Percentiles rank a stretch among this genome's conserved stretches.
These are phyloP conservation scores for Helotiales sp. DNA, from an alignment of 2,329 filamentous ascomycete genomes.

Conservation along the genomic window DNA sequence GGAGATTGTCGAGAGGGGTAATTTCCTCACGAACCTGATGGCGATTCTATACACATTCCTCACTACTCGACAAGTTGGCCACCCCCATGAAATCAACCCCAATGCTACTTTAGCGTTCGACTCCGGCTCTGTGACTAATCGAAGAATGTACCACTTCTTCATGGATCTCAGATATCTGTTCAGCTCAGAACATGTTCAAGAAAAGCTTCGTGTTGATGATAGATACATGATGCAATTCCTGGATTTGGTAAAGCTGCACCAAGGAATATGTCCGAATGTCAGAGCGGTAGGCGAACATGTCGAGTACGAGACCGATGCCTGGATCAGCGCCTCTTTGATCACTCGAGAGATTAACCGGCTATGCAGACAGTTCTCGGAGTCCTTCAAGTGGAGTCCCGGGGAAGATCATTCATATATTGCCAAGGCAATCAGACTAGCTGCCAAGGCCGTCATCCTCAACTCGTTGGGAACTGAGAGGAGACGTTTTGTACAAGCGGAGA, in stretches of 20 bases:
- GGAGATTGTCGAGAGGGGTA: slow-evolving; percentile 91
- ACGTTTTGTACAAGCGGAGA: slow-evolving; percentile 82
- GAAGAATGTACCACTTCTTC: slow-evolving; percentile 97
- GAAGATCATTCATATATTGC: slow-evolving; percentile 67
- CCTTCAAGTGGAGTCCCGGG: slow-evolving; percentile 71
- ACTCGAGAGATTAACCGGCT: slow-evolving; percentile 93
- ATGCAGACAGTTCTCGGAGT: slow-evolving; percentile 83
- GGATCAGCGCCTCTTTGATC: slow-evolving; percentile 94
- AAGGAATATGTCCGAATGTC: slow-evolving; percentile 94
- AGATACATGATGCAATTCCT: slow-evolving; percentile 93
- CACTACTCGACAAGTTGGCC: slow-evolving; percentile 92
- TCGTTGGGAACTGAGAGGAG: slow-evolving; percentile 86
- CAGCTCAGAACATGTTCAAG: slow-evolving; percentile 83
- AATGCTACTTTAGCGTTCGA: slow-evolving; percentile 90
- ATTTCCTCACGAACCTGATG: slow-evolving; percentile 93
- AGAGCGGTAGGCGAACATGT: slow-evolving; percentile 93
- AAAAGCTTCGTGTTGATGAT: slow-evolving; percentile 77
- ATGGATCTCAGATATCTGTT: slow-evolving; percentile 90
- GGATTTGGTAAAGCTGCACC: slow-evolving; percentile 92
- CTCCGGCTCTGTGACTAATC: slow-evolving; percentile 89
- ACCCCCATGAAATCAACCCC: slow-evolving; percentile 85
- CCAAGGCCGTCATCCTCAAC: slow-evolving; percentile 83
- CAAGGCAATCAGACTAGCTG: slow-evolving; percentile 70
- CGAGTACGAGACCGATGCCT: slow-evolving; percentile 96
- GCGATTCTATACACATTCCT: slow-evolving; percentile 97